Evolutionary conservation across 2,329 filamentous ascomycete genomes (phyloP), one percentile per base, ranked within the genome.

Genomic region (Fusarium tricinctum): DNA sequence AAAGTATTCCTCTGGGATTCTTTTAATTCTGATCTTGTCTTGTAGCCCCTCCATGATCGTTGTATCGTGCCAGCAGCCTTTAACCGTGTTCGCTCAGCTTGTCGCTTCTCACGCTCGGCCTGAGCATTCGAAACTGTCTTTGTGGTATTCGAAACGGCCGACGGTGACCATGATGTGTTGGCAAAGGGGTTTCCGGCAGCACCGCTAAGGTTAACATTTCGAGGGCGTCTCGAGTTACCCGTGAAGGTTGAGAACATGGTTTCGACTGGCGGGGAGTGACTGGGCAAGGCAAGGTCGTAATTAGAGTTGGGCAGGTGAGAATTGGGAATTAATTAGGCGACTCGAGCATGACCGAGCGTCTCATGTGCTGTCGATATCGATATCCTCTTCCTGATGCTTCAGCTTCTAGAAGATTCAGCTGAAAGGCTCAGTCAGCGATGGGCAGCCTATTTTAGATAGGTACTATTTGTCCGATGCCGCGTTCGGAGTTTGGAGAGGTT

Each of bases 201-300:
- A 66, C 94, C 96, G 70, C 93, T 96, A 65, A 99, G 90, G 80
- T 98, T 97, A 77, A 98, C 93, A 78, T 97, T 94, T 70, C 96
- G 91, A 65, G 91, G 91, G 71, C 92, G 92, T 75, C 93, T 90
- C 73, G 93, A 92, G 80, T 83, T 92, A 73, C 96, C 96, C 23
- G 92, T 96, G 82, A 99, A 99, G 54, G 92, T 94, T 65, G 92
- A 90, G 81, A 96, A 97, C 95, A 97, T 97, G 77, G 63, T 38
- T 71, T 54, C 47, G 58, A 50, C 19, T 51, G 54, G 51, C 40
- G 44, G 44, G 52, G 39, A 49, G 42, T 7, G 56, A 43, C 46
- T 57, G 56, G 62, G 45, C 45, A 38, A 48, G 62, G 45, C 45
- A 38, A 48, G 47, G 58, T 47, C 30, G 45, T 19, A 14, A 22